Percentiles rank a stretch among this genome's conserved stretches.
These are phyloP conservation scores for Talaromyces verruculosus DNA, from an alignment of 2,329 filamentous ascomycete genomes.

Conservation along the genomic window DNA sequence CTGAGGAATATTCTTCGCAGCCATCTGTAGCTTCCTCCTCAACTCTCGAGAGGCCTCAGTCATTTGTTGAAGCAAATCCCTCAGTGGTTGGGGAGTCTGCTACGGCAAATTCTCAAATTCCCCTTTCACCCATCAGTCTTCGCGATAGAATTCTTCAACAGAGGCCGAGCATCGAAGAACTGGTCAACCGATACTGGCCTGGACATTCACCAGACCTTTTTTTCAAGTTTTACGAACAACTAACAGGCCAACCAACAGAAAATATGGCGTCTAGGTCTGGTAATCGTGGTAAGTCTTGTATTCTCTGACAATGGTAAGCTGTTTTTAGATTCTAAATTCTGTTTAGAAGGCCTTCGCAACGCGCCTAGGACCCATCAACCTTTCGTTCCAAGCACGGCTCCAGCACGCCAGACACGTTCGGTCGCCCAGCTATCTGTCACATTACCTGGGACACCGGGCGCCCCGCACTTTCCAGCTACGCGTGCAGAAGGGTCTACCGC, in stretches of 20 bases:
- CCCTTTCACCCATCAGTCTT: background rate
- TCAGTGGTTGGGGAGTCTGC: background rate
- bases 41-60: background rate
- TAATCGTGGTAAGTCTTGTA: constrained; percentile 28
- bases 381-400: constrained; percentile 42
- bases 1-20: background rate
- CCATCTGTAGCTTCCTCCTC: background rate
- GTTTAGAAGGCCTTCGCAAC: constrained; percentile 41
- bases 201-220: background rate
- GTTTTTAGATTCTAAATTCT: background rate
- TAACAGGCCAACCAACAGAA: background rate
- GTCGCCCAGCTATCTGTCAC: constrained; percentile 24
- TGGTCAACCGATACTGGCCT: background rate
- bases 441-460: background rate
- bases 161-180: background rate
- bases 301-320: background rate
- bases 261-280: constrained; percentile 30
- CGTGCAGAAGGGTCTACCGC: constrained; percentile 28
- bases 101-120: background rate
- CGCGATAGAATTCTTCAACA: constrained; percentile 10
- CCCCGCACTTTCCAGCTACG: background rate
- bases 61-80: background rate
- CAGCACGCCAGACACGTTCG: constrained; percentile 35
- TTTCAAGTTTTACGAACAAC: constrained; percentile 8
- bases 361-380: constrained; percentile 42